Evolutionary conservation across 805 yeast species (phyloP).

Genomic region (Saccharomycodes ludwigii): DNA sequence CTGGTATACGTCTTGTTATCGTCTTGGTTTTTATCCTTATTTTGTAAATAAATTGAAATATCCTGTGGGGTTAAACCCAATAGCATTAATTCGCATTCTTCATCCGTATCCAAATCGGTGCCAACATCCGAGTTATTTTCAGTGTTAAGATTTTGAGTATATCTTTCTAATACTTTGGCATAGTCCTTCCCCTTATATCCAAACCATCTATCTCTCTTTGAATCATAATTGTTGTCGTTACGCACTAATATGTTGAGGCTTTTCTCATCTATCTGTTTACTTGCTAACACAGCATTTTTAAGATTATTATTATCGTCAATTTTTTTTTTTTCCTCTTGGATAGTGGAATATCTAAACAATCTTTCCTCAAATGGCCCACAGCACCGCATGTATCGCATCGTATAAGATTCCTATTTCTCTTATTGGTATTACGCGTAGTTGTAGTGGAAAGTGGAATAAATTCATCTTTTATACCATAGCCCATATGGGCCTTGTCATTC

Average conservation of each 20-base stretch:
- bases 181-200: constrained; percentile 62
- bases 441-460: no score
- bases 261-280: neutral
- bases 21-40: no score
- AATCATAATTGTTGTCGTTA: constrained; percentile 40
- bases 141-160: constrained; percentile 21
- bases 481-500: constrained; percentile 40
- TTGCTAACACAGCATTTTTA: constrained; percentile 10
- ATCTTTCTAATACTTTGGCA: constrained; percentile 33
- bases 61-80: constrained; percentile 23
- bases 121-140: constrained; percentile 7
- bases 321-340: constrained; percentile 19
- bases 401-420: neutral
- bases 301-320: constrained; percentile 16
- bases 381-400: constrained; percentile 50
- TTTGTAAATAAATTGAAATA: constrained; percentile 8
- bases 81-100: constrained; percentile 30
- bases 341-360: constrained; percentile 48
- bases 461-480: constrained; percentile 44
- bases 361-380: constrained; percentile 33
- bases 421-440: constrained; percentile 1
- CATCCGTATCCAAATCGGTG: constrained; percentile 27
- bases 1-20: no score
- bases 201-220: constrained; percentile 70
- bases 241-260: no score